Conservation (phyloP, 2,329 filamentous ascomycete genomes). For the Fusarium mundagurra region DNA sequence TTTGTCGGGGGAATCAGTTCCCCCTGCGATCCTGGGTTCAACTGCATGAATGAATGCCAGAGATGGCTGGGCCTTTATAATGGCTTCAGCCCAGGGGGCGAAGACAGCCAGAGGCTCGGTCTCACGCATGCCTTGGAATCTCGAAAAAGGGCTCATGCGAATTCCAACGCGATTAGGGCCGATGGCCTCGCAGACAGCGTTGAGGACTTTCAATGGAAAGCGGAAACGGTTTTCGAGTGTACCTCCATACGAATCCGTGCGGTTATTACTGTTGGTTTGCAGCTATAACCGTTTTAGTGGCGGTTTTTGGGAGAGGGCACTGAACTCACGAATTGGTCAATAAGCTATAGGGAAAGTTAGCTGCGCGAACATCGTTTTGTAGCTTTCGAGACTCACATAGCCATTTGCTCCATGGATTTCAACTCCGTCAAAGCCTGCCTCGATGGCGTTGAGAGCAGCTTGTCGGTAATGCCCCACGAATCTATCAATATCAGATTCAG, state of each 20-base stretch:
- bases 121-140: slow-evolving; percentile 73
- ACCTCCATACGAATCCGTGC: slow-evolving; percentile 64
- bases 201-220: slow-evolving; percentile 59
- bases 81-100: slow-evolving; percentile 67
- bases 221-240: slow-evolving; percentile 63
- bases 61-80: slow-evolving; percentile 61
- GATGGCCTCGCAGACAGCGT: slow-evolving; percentile 54
- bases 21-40: slow-evolving; percentile 63
- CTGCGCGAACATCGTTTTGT: background rate
- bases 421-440: slow-evolving; percentile 76
- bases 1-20: slow-evolving; percentile 46
- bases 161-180: slow-evolving; percentile 65
- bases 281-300: slow-evolving; percentile 20
- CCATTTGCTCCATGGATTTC: slow-evolving; percentile 70
- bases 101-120: slow-evolving; percentile 56
- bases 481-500: slow-evolving; percentile 69
- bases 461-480: slow-evolving; percentile 68
- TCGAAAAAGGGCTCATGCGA: slow-evolving; percentile 67
- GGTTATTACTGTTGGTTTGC: slow-evolving; percentile 59
- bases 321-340: slow-evolving; percentile 65
- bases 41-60: slow-evolving; percentile 72
- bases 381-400: slow-evolving; percentile 55
- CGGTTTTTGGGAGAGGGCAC: too few species aligned
- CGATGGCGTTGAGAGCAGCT: slow-evolving; percentile 64
- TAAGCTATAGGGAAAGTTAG: slow-evolving; percentile 32